Base-by-base conservation (phyloP, 176 grass and related monocot species). In the Oryza coarctata region DNA sequence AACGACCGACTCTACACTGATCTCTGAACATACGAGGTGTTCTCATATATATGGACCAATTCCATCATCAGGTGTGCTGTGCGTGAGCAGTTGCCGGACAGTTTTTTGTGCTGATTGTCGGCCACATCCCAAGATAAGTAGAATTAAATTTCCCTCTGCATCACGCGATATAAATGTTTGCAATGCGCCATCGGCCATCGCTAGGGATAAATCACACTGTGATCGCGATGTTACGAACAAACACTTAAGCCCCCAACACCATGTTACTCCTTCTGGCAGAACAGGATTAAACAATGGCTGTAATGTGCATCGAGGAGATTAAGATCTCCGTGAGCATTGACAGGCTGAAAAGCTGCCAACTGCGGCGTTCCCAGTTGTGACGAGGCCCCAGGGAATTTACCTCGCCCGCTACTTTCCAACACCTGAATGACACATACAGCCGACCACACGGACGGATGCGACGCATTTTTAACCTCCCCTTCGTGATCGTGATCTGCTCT, bases 301-400 rank as follows among this genome's bases (percentile, higher is more conserved):
- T 39, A 12, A 35, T 3, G 29, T 45, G 33, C 41, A 45, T 36
- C 44, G 34, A 35, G 9, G 43, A 13, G 45, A 87, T 65, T 27
- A 20, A 39, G 75, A 73, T 78, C 23, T 62, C 11, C 77, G 23
- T 85, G 77, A 71, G 68, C 33, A 70, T 40, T 71, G 25, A 76
- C 65, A 63, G 65, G 30, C 72, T 73, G 17, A 78, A 78, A 78
- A 47, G 83, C 66, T 2, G n/a, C n/a, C n/a, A n/a, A n/a, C n/a
- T n/a, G 55, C 52, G 50, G 58, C 29, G 17, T 6, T n/a, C 13
- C 30, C 35, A 20, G 81, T 13, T 75, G 76, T 17, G 35, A 14
- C 14, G 29, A 70, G 78, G 52, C 14, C 68, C 60, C 63, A 68
- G 76, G 61, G 87, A 84, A 88, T 83, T 69, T 75, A 10, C 60